phyloP scores from a whole-genome alignment of 1,284 basidiomycete genomes.

The Microbotryum silenes-acaulis region DNA sequence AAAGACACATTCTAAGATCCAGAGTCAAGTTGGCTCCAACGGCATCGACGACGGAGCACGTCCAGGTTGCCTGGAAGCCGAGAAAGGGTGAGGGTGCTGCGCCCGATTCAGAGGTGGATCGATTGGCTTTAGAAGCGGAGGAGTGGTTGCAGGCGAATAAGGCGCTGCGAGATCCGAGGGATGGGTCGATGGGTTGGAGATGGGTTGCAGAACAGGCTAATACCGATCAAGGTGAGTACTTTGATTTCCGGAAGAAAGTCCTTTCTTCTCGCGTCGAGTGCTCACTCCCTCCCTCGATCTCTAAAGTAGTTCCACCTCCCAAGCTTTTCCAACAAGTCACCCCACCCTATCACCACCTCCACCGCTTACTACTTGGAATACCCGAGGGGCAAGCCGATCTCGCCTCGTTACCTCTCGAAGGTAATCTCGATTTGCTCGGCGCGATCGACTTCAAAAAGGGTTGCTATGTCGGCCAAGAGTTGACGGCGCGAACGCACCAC shows the following conservation, averaged over 20 bases:
- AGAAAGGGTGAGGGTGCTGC: constrained; percentile 49
- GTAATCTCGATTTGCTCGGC: constrained; percentile 86
- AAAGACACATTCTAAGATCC: constrained; percentile 77
- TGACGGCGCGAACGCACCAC: constrained; percentile 93
- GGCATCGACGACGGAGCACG: constrained; percentile 56
- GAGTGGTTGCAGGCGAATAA: constrained; percentile 37
- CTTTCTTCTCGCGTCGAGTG: background rate
- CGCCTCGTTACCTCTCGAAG: constrained; percentile 83
- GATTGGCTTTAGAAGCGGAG: constrained; percentile 7
- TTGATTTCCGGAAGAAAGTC: background rate
- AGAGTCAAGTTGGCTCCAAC: constrained; percentile 78
- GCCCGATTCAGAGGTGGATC: constrained; percentile 50
- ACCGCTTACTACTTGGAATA: constrained; percentile 73
- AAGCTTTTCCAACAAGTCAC: constrained; percentile 13
- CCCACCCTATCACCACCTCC: constrained; percentile 55
- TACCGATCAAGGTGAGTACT: background rate
- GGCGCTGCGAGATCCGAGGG: constrained; percentile 56
- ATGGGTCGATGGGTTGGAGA: constrained; percentile 65
- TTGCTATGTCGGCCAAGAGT: constrained; percentile 95
- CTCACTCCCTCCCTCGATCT: background rate
- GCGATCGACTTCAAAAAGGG: constrained; percentile 96
- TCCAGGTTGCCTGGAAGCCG: constrained; percentile 48
- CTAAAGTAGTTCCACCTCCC: constrained; percentile 6
- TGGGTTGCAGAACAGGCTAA: constrained; percentile 36
- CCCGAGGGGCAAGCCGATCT: constrained; percentile 81